phyloP scores from a whole-genome alignment of 305 asterid species.

The Fraxinus sp. region DNA sequence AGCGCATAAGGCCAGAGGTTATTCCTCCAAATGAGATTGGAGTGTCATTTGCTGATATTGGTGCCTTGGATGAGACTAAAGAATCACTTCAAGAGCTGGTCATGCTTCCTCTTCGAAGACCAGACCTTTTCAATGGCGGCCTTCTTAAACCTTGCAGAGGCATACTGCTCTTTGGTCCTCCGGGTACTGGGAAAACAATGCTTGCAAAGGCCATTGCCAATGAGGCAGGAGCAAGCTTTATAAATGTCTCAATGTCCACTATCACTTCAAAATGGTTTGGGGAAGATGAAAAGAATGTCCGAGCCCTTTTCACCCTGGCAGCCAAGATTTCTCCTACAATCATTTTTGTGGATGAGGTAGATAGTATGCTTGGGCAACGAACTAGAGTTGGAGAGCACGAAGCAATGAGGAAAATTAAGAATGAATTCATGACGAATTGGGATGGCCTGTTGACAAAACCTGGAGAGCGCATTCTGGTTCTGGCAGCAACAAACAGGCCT shows the following conservation, averaged over 20 bases:
- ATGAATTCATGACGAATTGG: constrained; percentile 95
- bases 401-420: constrained; percentile 94
- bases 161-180: constrained; percentile 94
- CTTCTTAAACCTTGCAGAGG: constrained; percentile 98
- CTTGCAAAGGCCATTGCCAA: constrained; percentile 95
- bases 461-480: constrained; percentile 92
- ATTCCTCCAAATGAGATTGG: constrained; percentile 89
- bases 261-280: constrained; percentile 99
- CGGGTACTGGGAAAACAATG: constrained; percentile 98
- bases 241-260: constrained; percentile 95
- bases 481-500: constrained; percentile 95
- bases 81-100: constrained; percentile 99
- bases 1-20: constrained; percentile 94
- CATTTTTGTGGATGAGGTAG: constrained; percentile 95
- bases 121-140: constrained; percentile 92
- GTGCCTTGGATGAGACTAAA: constrained; percentile 80
- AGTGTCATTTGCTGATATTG: constrained; percentile 82
- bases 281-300: constrained; percentile 91
- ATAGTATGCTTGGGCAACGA: constrained; percentile 98
- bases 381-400: constrained; percentile 95
- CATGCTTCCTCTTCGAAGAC: constrained; percentile 98
- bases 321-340: constrained; percentile 94
- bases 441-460: constrained; percentile 87
- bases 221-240: constrained; percentile 99
- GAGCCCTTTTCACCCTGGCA: constrained; percentile 96